Conservation (phyloP, 2,329 filamentous ascomycete species). For the Harringtonia aguacate region DNA sequence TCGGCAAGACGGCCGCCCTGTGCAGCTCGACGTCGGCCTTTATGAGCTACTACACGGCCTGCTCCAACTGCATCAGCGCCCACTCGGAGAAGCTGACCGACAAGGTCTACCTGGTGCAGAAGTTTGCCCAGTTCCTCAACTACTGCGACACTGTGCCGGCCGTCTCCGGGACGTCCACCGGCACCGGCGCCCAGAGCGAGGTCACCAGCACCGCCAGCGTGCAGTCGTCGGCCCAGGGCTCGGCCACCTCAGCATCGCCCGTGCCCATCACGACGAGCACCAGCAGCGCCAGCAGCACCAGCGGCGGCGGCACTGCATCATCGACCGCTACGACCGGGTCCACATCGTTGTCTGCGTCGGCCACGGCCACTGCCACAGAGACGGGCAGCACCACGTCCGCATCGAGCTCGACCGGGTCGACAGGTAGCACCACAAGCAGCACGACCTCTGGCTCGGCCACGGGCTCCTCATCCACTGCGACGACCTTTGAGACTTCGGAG, state of each 20-base stretch:
- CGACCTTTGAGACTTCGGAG: neutral
- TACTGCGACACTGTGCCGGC: slow-evolving; percentile 27
- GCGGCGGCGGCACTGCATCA: neutral
- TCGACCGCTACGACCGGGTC: neutral
- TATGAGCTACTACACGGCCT: slow-evolving; percentile 21
- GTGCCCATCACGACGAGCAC: slow-evolving; percentile 1
- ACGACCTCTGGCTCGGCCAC: neutral
- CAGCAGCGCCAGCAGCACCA: neutral
- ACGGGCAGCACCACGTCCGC: neutral
- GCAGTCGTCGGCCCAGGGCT: slow-evolving; percentile 6
- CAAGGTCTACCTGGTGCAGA: slow-evolving; percentile 22
- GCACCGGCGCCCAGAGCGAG: neutral
- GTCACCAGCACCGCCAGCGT: slow-evolving; percentile 3
- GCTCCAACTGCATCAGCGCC: slow-evolving; percentile 28
- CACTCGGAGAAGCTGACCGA: slow-evolving; percentile 16
- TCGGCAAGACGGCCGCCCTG: slow-evolving; percentile 36
- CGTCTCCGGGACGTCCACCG: neutral
- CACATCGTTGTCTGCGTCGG: neutral
- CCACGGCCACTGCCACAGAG: neutral
- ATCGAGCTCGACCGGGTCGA: neutral
- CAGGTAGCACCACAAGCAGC: neutral
- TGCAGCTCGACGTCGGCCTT: slow-evolving; percentile 35
- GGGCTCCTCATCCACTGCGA: neutral
- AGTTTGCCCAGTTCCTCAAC: slow-evolving; percentile 32
- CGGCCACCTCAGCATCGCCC: neutral